Conservation (phyloP, 1,284 basidiomycete genomes). For the Ganoderma sp. region DNA sequence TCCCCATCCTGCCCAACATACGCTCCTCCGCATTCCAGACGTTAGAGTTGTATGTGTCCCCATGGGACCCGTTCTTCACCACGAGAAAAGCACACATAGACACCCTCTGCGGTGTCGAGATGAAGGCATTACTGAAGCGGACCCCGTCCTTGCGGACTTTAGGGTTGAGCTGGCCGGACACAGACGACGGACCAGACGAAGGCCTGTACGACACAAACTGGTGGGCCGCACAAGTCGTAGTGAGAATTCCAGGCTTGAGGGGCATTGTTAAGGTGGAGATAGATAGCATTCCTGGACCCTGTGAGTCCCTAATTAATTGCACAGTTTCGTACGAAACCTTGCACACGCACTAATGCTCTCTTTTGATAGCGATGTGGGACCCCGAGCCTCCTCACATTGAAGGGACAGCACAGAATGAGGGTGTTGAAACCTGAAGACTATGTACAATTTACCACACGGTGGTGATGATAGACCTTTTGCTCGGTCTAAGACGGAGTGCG, state of each 20-base stretch:
- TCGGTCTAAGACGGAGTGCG: too few species aligned
- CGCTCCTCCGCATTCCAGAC: not conserved
- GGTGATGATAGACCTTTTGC: too few species aligned
- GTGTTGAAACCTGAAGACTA: too few species aligned
- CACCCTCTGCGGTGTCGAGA: not conserved
- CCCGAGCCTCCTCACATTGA: not conserved
- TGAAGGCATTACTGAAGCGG: not conserved
- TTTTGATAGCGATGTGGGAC: not conserved
- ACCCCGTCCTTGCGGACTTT: not conserved
- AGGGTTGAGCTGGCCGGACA: not conserved
- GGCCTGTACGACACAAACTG: not conserved
- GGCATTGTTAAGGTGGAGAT: not conserved
- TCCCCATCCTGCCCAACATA: not conserved
- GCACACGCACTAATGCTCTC: not conserved
- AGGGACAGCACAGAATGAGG: too few species aligned
- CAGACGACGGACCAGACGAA: not conserved
- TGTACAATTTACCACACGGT: too few species aligned
- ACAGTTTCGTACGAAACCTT: too few species aligned
- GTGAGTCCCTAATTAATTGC: not conserved
- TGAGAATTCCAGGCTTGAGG: not conserved
- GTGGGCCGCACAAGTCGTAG: not conserved
- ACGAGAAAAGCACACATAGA: not conserved
- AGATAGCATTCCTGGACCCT: not conserved
- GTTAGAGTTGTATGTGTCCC: slow-evolving; percentile 1
- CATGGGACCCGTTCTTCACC: slow-evolving; percentile 1